Evolutionary conservation across 2,329 filamentous ascomycete genomes (phyloP).

Genomic region (Talaromyces sp.): DNA sequence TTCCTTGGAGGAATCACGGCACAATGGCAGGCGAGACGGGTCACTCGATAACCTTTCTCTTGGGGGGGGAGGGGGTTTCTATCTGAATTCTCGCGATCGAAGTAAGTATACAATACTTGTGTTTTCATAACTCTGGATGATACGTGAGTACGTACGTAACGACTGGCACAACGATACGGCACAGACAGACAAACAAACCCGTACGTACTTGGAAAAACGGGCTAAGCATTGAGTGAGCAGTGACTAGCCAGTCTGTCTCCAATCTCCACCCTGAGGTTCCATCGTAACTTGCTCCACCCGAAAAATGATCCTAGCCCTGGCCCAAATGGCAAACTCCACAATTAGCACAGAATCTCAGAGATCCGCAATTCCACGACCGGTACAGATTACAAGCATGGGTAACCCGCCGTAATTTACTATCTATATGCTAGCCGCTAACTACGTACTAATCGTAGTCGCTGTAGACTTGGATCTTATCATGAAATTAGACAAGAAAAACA

Average conservation of each 20-base stretch:
- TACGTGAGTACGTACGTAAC: background rate
- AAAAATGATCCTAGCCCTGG: conserved; percentile 10
- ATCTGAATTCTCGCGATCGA: background rate
- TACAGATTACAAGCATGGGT: conserved; percentile 12
- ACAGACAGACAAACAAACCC: background rate
- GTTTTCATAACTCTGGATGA: no score
- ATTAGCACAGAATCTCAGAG: conserved; percentile 7
- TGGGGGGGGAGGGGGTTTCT: no score
- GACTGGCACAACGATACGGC: background rate
- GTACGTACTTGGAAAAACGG: background rate
- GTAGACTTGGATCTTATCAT: conserved; percentile 9
- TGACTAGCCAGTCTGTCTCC: background rate
- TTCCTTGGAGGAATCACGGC: background rate
- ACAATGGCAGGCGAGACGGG: background rate
- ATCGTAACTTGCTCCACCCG: conserved; percentile 12
- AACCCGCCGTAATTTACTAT: conserved; percentile 6
- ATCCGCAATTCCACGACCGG: conserved; percentile 16
- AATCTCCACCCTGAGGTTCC: conserved; percentile 3
- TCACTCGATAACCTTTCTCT: background rate
- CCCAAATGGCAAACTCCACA: conserved; percentile 8
- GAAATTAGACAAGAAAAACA: conserved; percentile 7
- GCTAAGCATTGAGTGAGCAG: background rate
- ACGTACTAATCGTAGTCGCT: background rate
- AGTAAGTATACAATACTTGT: background rate
- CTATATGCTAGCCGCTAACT: no score